phyloP scores from a whole-genome alignment of 129 eudicot genomes.

The Mikania micrantha region DNA sequence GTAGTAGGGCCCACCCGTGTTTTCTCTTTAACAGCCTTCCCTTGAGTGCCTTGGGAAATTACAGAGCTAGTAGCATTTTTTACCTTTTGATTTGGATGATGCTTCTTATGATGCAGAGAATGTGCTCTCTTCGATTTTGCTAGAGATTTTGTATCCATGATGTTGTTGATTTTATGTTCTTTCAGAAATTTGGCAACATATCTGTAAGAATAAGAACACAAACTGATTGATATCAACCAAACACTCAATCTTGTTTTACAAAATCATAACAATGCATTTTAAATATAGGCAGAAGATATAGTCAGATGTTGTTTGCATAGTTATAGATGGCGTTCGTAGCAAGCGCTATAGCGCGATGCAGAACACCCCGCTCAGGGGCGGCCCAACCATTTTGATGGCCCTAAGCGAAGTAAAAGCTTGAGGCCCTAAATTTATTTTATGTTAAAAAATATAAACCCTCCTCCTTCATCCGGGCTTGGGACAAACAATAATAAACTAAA shows the following conservation, averaged over 20 bases:
- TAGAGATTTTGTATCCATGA: conserved; percentile 79
- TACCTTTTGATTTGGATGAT: conserved; percentile 45
- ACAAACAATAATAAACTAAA: no score
- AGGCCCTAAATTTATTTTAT: no score
- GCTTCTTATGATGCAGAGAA: conserved; percentile 63
- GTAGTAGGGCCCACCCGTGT: conserved; percentile 24
- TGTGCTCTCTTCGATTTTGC: conserved; percentile 96
- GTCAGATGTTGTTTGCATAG: no score
- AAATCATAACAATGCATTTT: background rate
- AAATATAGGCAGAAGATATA: no score
- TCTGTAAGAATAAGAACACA: background rate
- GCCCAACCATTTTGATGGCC: no score
- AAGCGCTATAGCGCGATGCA: no score
- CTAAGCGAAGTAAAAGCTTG: no score
- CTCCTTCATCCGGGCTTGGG: no score
- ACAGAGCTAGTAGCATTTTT: conserved; percentile 37
- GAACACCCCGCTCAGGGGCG: no score
- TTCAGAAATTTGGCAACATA: background rate
- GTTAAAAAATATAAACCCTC: no score
- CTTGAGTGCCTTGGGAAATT: conserved; percentile 20
- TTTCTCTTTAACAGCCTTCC: conserved; percentile 30
- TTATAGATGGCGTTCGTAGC: no score
- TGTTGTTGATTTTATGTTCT: conserved; percentile 1
- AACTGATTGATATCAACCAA: background rate
- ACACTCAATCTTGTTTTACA: background rate